phyloP scores from a whole-genome alignment of 2,329 filamentous ascomycete species.

The Fusarium secorum region DNA sequence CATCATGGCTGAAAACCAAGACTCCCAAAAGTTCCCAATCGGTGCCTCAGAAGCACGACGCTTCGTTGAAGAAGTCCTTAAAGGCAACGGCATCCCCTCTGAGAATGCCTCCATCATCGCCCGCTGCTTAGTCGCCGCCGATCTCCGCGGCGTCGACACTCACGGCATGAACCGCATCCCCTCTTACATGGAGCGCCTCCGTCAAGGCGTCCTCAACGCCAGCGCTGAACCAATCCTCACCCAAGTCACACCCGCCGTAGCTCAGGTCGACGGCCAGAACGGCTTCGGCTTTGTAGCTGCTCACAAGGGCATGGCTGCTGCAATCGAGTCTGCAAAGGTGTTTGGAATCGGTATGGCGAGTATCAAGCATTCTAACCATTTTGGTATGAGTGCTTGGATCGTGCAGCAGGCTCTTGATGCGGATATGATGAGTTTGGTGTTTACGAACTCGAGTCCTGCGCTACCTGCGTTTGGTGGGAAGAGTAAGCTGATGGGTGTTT shows the following conservation, averaged over 20 bases:
- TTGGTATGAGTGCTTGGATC: conserved; percentile 83
- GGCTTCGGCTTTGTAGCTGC: conserved; percentile 80
- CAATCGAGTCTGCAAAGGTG: conserved; percentile 69
- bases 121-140: conserved; percentile 74
- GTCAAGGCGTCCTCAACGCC: conserved; percentile 72
- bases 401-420: conserved; percentile 80
- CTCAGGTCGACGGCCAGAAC: conserved; percentile 72
- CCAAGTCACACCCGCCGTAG: conserved; percentile 74
- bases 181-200: conserved; percentile 77
- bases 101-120: conserved; percentile 70
- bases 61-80: conserved; percentile 64
- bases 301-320: conserved; percentile 69
- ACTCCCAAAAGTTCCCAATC: conserved; percentile 44
- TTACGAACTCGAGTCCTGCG: conserved; percentile 76
- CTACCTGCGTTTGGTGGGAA: conserved; percentile 75
- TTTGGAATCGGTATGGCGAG: conserved; percentile 79
- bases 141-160: conserved; percentile 80
- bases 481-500: conserved; percentile 75
- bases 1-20: conserved; percentile 28
- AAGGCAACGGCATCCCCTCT: conserved; percentile 66
- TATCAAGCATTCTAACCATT: conserved; percentile 81
- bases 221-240: conserved; percentile 64
- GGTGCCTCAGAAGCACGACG: conserved; percentile 50
- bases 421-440: conserved; percentile 73
- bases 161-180: conserved; percentile 81